phyloP scores from a whole-genome alignment of 768 basidiomycete genomes.

The Hericium erinaceus region DNA sequence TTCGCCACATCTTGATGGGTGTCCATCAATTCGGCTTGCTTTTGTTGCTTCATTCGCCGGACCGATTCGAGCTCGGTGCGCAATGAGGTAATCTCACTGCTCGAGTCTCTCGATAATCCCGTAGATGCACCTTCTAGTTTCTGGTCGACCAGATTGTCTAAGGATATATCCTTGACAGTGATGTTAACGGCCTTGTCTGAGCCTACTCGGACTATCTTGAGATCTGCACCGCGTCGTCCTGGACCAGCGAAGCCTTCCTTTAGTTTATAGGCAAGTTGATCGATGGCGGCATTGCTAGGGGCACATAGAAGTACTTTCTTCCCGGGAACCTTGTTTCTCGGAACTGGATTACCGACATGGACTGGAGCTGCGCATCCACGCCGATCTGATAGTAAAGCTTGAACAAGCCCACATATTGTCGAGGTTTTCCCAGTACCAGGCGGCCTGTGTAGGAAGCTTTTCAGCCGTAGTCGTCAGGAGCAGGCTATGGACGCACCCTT shows the following conservation, averaged over 20 bases:
- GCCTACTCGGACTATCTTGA: constrained; percentile 89
- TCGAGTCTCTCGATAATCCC: constrained; percentile 37
- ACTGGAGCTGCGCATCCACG: constrained; percentile 38
- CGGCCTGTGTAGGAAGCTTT: constrained; percentile 42
- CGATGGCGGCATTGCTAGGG: constrained; percentile 96
- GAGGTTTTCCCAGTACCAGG: constrained; percentile 99
- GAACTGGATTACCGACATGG: constrained; percentile 34
- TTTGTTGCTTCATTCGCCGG: constrained; percentile 48
- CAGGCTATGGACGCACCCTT: constrained; percentile 53
- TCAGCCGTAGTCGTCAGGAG: background rate
- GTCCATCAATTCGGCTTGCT: constrained; percentile 48
- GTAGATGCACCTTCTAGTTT: constrained; percentile 42
- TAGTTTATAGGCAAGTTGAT: constrained; percentile 86
- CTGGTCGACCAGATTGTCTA: constrained; percentile 80
- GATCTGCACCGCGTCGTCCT: constrained; percentile 40
- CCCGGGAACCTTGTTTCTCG: constrained; percentile 35
- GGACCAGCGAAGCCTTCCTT: constrained; percentile 65
- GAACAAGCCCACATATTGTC: constrained; percentile 92
- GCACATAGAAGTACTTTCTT: constrained; percentile 88
- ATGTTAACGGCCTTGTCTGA: constrained; percentile 63
- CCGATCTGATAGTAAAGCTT: constrained; percentile 64
- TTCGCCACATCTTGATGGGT: constrained; percentile 51
- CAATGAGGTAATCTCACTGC: constrained; percentile 47
- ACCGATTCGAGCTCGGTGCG: constrained; percentile 63
- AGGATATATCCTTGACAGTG: constrained; percentile 74